A percentile compares a stretch with the other conserved stretches of the same genome.
Conservation (phyloP, 768 basidiomycete species). For the Trametes cubensis region DNA sequence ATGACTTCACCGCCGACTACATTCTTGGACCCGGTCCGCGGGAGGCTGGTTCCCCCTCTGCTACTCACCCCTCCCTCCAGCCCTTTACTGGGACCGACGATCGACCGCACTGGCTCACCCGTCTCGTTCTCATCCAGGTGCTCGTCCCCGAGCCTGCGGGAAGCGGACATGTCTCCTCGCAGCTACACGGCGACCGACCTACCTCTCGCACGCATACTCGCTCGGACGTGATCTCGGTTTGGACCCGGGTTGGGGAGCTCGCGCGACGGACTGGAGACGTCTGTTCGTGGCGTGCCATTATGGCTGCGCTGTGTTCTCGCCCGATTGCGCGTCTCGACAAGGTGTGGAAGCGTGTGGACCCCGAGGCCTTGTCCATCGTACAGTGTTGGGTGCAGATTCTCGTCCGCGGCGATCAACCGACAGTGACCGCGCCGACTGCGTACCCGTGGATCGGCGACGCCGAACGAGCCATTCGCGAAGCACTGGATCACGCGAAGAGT, state of each 20-base stretch:
- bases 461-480: slow-evolving; percentile 47
- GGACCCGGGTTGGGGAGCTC: slow-evolving; percentile 74
- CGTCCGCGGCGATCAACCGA: slow-evolving; percentile 40
- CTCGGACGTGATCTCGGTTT: slow-evolving; percentile 70
- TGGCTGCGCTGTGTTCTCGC: slow-evolving; percentile 67
- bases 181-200: slow-evolving; percentile 36
- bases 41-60: slow-evolving; percentile 6
- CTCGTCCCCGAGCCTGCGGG: slow-evolving; percentile 59
- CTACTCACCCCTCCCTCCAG: slow-evolving; percentile 21
- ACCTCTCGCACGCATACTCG: slow-evolving; percentile 69
- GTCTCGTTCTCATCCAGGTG: slow-evolving; percentile 68
- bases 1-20: slow-evolving; percentile 53
- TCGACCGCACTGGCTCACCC: slow-evolving; percentile 81
- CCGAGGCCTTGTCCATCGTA: slow-evolving; percentile 55
- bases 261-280: slow-evolving; percentile 76
- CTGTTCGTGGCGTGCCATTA: slow-evolving; percentile 77
- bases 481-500: slow-evolving; percentile 48
- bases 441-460: slow-evolving; percentile 75
- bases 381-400: slow-evolving; percentile 67
- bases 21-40: slow-evolving; percentile 39
- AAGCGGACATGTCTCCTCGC: slow-evolving; percentile 37
- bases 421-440: slow-evolving; percentile 46
- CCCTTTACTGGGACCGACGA: slow-evolving; percentile 70
- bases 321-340: slow-evolving; percentile 79
- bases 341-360: slow-evolving; percentile 77